Evolutionary conservation across 108 stramenopile genomes (phyloP), one percentile per base, ranked within the genome.

Genomic region (Pseudonitzschia multiseries): DNA sequence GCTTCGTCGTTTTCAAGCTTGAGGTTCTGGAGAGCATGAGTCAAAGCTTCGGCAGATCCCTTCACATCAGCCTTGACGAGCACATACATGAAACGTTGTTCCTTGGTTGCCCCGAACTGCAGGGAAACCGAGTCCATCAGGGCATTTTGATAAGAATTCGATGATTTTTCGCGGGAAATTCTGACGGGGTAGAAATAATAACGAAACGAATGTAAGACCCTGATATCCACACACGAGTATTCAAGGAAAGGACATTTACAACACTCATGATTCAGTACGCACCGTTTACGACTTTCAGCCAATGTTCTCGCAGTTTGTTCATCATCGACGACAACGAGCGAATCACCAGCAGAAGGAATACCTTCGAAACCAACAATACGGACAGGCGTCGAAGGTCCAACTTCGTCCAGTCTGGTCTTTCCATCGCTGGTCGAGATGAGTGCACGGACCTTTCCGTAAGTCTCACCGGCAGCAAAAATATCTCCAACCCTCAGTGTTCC

Each of bases 21-120:
- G 32, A 99, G 77, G n/a, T 91, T 94, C 26, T 71, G 66, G 1
- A 99, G 82, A 40, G 97, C 86, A 42, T 90, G 73, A n/a, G 93
- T 81, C 62, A 99, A 70, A 27, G 99, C 98, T 75, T 97, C 97
- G 0, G 97, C 94, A 31, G 95, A 85, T 32, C 98, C 99, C 71
- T 95, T 91, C 0, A 93, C 96, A 71, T 98, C 97, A 8, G 96
- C 97, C 84, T 98, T 98, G 42, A 99, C 83, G 27, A 99, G 74
- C 26, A 97, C 88, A 62, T 89, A 93, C 74, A 97, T 91, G 76
- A 96, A 93, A 60, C 94, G 90, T 18, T 78, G 72, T 62, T 92
- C 85, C 71, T 93, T 95, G 8, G 28, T 69, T 22, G 85, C 78
- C n/a, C 84, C 85, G 72, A 97, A 90, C 50, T 85, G 70, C 36